A percentile compares a stretch with the other conserved stretches of the same genome.
Conservation (phyloP, 2,329 filamentous ascomycete genomes). For the Pseudopyricularia javanii region DNA sequence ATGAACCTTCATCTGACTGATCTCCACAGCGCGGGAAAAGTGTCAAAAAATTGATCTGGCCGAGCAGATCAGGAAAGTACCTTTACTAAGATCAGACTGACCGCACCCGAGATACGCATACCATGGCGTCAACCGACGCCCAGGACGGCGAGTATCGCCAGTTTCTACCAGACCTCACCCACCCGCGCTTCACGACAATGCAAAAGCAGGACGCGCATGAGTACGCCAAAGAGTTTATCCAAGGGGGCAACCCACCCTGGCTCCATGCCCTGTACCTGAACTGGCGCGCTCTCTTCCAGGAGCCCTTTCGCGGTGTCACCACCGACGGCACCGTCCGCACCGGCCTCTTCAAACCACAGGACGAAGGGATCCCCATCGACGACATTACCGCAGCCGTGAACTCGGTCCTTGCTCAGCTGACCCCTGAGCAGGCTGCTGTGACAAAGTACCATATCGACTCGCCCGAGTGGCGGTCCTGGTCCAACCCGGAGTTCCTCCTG, state of each 20-base stretch:
- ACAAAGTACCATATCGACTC: constrained; percentile 53
- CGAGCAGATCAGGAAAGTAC: too few species aligned
- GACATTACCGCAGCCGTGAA: constrained; percentile 40
- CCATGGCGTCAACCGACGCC: background rate
- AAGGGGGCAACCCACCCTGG: constrained; percentile 51
- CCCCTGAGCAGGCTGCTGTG: constrained; percentile 29
- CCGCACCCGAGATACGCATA: background rate
- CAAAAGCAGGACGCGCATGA: constrained; percentile 48
- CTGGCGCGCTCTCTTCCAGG: constrained; percentile 45
- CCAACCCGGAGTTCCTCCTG: constrained; percentile 63
- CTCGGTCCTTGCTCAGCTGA: constrained; percentile 30
- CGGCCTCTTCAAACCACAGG: constrained; percentile 44
- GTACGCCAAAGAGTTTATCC: constrained; percentile 49
- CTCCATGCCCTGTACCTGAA: constrained; percentile 47
- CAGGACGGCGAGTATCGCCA: constrained; percentile 33
- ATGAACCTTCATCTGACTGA: too few species aligned
- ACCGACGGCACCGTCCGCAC: constrained; percentile 47
- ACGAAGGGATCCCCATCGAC: constrained; percentile 50
- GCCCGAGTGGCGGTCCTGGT: constrained; percentile 58
- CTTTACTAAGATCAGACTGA: background rate
- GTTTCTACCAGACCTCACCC: constrained; percentile 49
- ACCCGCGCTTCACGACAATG: constrained; percentile 50
- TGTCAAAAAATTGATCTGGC: too few species aligned
- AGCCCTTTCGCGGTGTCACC: constrained; percentile 62
- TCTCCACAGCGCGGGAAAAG: background rate